phyloP scores from a whole-genome alignment of 495 filamentous ascomycete species.

The Penicillium odoratum region DNA sequence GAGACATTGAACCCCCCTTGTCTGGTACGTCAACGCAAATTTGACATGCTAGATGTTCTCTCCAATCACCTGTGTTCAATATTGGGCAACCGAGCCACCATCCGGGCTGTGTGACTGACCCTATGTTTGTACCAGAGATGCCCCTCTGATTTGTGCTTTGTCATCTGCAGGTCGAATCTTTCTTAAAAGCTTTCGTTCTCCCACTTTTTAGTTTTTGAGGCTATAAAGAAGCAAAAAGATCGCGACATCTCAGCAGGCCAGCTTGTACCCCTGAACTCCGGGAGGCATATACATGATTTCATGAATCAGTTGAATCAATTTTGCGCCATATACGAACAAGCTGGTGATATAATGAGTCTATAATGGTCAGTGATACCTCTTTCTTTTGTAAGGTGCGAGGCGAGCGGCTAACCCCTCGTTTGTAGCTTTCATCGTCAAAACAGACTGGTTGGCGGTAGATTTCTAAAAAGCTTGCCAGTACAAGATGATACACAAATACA shows the following conservation, averaged over 20 bases:
- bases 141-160: conserved; percentile 3
- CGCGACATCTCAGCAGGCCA: background rate
- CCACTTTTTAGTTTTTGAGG: background rate
- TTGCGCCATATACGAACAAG: background rate
- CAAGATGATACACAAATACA: background rate
- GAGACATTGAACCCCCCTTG: background rate
- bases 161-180: background rate
- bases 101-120: conserved; percentile 26
- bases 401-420: background rate
- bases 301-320: background rate
- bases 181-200: background rate
- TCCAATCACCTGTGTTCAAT: conserved; percentile 19
- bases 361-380: background rate
- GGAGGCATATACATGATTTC: background rate
- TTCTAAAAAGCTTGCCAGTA: conserved; percentile 2
- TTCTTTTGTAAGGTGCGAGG: background rate
- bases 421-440: background rate
- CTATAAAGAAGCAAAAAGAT: conserved; percentile 14
- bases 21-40: conserved; percentile 9
- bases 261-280: background rate
- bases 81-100: conserved; percentile 21
- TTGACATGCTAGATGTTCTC: conserved; percentile 3
- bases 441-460: conserved; percentile 7
- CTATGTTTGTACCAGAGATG: conserved; percentile 18
- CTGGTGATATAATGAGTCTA: background rate